Conservation (phyloP, 225 moss, liverwort and hornwort genomes). For the Thuidium tamariscinum region DNA sequence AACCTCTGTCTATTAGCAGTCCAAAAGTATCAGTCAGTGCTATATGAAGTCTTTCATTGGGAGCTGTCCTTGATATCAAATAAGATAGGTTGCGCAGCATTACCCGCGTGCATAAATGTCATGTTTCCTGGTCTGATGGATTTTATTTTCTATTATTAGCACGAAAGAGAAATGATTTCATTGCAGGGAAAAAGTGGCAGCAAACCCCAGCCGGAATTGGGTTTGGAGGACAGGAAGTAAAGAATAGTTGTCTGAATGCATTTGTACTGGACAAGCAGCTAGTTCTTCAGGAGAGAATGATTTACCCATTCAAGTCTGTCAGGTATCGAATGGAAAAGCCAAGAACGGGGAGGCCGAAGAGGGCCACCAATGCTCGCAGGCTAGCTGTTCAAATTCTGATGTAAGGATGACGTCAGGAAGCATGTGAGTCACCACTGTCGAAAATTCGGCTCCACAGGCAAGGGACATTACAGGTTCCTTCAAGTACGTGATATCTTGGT, state of each 20-base stretch:
- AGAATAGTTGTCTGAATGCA: not conserved
- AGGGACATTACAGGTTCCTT: not conserved
- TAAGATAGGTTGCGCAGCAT: not conserved
- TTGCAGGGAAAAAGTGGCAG: not conserved
- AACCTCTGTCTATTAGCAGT: not conserved
- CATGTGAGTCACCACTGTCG: conserved; percentile 50
- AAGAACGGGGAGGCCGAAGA: conserved; percentile 53
- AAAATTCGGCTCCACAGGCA: conserved; percentile 8
- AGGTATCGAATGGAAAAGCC: conserved; percentile 39
- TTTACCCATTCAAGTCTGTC: conserved; percentile 41
- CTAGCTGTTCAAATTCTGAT: conserved; percentile 33
- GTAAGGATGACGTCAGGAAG: conserved; percentile 62
- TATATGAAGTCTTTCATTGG: not conserved
- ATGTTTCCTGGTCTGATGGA: not conserved
- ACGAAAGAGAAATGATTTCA: not conserved
- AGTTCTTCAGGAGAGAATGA: conserved; percentile 34
- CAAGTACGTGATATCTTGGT: not conserved
- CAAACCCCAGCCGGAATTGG: not conserved
- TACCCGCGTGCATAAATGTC: not conserved
- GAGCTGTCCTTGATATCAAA: not conserved
- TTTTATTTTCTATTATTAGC: not conserved
- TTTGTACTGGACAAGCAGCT: not conserved
- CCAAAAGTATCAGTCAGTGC: not conserved
- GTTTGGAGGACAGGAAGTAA: not conserved
- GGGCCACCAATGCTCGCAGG: conserved; percentile 55